Evolutionary conservation across 1,284 basidiomycete species (phyloP).

Genomic region (Marasmius fiardii): DNA sequence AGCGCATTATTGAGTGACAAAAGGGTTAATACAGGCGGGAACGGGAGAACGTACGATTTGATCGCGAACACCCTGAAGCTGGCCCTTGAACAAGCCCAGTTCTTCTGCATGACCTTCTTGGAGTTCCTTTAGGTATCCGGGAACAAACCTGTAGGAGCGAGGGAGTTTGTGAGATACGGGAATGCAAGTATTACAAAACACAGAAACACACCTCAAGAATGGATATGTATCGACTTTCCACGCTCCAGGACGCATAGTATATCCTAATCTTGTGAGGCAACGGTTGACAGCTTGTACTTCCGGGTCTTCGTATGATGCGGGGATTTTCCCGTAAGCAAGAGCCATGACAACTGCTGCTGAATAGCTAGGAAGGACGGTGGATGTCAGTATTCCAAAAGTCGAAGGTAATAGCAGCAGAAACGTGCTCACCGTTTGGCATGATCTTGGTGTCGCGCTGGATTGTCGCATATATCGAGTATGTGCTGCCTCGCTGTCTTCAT

Average conservation of each 20-base stretch:
- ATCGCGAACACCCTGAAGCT: conserved; percentile 13
- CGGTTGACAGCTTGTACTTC: conserved; percentile 52
- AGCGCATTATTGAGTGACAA: background rate
- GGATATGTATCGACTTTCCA: conserved; percentile 60
- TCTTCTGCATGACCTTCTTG: conserved; percentile 38
- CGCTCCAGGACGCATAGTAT: conserved; percentile 49
- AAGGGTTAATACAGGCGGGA: background rate
- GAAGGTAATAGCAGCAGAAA: background rate
- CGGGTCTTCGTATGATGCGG: conserved; percentile 50
- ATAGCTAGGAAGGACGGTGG: conserved; percentile 37
- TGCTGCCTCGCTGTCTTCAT: conserved; percentile 30
- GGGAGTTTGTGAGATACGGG: background rate
- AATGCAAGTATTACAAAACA: conserved; percentile 1
- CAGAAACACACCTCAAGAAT: conserved; percentile 38
- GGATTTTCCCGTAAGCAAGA: conserved; percentile 61
- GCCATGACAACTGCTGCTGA: conserved; percentile 62
- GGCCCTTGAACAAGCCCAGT: conserved; percentile 11
- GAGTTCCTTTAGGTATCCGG: conserved; percentile 53
- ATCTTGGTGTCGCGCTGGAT: conserved; percentile 30
- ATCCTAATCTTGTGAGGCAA: conserved; percentile 43
- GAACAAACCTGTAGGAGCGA: conserved; percentile 36
- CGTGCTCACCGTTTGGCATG: conserved; percentile 26
- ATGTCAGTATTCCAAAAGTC: no score
- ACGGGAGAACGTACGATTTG: conserved; percentile 4
- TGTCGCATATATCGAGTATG: conserved; percentile 33